Evolutionary conservation across 371 early-diverging fungal genomes (phyloP).

Genomic region (Nematocida ironsii): DNA sequence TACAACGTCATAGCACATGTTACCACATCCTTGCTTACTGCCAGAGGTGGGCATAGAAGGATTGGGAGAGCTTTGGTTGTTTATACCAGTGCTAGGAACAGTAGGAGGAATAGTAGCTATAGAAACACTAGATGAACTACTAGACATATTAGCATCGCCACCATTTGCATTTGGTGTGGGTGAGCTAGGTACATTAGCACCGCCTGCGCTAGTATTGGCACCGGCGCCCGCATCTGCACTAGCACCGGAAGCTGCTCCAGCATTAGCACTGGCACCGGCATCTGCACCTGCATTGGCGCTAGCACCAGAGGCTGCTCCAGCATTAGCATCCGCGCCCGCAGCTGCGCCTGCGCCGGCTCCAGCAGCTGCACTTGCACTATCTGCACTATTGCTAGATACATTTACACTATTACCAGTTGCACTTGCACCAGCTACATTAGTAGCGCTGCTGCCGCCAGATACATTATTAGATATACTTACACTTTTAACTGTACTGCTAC

Average conservation of each 20-base stretch:
- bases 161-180: too few species aligned
- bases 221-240: neutral
- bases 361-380: constrained; percentile 23
- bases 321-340: neutral
- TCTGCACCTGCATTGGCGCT: neutral
- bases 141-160: too few species aligned
- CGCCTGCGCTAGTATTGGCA: constrained; percentile 7
- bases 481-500: neutral
- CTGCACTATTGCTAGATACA: neutral
- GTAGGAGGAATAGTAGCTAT: neutral
- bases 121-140: neutral
- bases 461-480: too few species aligned
- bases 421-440: too few species aligned
- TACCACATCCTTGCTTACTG: neutral
- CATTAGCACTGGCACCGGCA: neutral
- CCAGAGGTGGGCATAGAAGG: neutral
- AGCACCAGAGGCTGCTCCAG: neutral
- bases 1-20: constrained; percentile 43
- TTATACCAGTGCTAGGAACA: neutral
- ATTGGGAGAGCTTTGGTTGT: neutral
- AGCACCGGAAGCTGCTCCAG: constrained; percentile 4
- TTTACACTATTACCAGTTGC: too few species aligned
- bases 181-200: too few species aligned
- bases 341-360: constrained; percentile 6
- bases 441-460: too few species aligned